Conservation (phyloP, 129 eudicot species). For the Artemisia tridentata region DNA sequence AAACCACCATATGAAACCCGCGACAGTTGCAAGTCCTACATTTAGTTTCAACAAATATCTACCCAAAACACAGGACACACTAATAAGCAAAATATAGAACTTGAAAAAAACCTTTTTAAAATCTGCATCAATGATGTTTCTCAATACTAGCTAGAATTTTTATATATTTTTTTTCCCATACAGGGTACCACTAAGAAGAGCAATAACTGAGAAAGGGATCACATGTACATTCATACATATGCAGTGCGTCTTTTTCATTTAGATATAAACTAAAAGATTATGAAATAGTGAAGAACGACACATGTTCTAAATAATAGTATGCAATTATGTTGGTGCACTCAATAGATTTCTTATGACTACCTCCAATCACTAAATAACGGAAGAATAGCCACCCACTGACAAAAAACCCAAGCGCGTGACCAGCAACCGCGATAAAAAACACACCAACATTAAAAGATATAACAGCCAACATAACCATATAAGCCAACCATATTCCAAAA, state of each 20-base stretch:
- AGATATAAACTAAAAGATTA: no score
- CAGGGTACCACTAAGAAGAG: background rate
- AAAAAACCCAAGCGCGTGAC: no score
- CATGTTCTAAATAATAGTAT: background rate
- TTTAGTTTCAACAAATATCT: background rate
- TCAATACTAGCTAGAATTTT: background rate
- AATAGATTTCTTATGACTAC: constrained; percentile 36
- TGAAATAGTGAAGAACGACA: background rate
- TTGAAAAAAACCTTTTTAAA: background rate
- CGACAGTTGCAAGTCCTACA: constrained; percentile 90
- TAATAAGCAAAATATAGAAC: background rate
- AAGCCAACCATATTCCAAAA: background rate
- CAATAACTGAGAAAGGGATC: no score
- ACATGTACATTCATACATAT: no score
- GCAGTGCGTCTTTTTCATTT: no score
- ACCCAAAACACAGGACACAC: background rate
- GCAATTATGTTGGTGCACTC: background rate
- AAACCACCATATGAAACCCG: constrained; percentile 99
- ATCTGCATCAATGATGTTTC: background rate
- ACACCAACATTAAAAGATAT: no score
- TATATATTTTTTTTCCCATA: background rate
- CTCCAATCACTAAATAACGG: constrained; percentile 98
- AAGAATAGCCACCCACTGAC: constrained; percentile 98
- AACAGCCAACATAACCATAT: no score
- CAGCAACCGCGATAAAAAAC: no score